Evolutionary conservation across 768 basidiomycete genomes (phyloP).

Genomic region (Podaxis mareebaensis): DNA sequence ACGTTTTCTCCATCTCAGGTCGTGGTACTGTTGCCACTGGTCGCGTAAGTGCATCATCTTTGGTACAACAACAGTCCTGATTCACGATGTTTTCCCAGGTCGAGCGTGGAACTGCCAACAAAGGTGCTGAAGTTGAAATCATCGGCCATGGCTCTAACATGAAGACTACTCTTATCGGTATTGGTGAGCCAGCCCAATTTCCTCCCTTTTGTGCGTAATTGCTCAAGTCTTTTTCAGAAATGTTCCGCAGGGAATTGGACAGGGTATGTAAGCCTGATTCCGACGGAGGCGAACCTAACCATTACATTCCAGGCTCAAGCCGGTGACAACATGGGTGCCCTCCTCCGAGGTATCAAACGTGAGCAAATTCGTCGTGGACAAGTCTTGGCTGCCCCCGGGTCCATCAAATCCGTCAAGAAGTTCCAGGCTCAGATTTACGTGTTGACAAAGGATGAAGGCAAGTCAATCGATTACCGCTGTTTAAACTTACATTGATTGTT

Average conservation of each 20-base stretch:
- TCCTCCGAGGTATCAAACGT: conserved; percentile 95
- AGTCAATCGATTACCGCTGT: neutral
- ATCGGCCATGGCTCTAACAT: conserved; percentile 78
- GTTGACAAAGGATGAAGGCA: conserved; percentile 24
- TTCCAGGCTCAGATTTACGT: conserved; percentile 94
- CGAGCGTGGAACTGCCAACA: conserved; percentile 88
- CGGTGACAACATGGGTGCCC: conserved; percentile 98
- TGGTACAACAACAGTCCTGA: neutral
- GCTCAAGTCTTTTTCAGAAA: conserved; percentile 55
- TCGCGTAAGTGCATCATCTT: conserved; percentile 52
- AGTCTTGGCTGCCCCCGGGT: conserved; percentile 84
- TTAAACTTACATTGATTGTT: neutral
- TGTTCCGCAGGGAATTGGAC: conserved; percentile 99
- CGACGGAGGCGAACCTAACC: conserved; percentile 2
- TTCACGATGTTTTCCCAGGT: conserved; percentile 45
- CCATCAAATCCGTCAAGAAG: conserved; percentile 92
- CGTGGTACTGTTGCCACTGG: conserved; percentile 98
- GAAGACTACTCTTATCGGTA: conserved; percentile 95
- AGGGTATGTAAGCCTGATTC: conserved; percentile 49
- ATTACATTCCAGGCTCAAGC: conserved; percentile 72
- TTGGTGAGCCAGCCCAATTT: conserved; percentile 51
- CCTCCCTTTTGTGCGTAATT: neutral
- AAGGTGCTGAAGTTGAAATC: conserved; percentile 93
- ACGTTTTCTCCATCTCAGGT: conserved; percentile 96
- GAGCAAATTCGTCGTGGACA: conserved; percentile 95